Evolutionary conservation across 148 eudicot genomes (phyloP).

Genomic region (Beta vulgaris): DNA sequence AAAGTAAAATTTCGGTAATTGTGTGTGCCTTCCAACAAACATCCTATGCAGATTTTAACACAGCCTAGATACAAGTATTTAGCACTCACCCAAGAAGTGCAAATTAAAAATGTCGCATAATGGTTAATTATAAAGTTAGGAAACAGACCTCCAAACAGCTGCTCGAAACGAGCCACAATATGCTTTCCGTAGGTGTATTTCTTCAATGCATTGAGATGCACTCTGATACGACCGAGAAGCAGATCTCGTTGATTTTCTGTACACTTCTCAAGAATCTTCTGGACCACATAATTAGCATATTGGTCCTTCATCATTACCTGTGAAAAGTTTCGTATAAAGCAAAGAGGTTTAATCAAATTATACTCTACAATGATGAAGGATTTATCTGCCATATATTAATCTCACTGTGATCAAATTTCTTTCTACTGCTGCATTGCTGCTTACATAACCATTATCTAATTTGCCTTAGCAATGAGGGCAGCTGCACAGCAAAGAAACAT

Average conservation of each 20-base stretch:
- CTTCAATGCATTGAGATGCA: slow-evolving; percentile 61
- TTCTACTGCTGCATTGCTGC: no score
- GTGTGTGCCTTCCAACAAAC: no score
- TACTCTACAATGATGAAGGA: not conserved
- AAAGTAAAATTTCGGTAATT: no score
- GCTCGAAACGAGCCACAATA: slow-evolving; percentile 66
- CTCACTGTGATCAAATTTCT: no score
- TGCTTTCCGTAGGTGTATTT: slow-evolving; percentile 78
- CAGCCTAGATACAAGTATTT: not conserved
- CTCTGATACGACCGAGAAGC: slow-evolving; percentile 46
- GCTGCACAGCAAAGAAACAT: not conserved
- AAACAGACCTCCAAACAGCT: slow-evolving; percentile 47
- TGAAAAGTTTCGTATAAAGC: not conserved
- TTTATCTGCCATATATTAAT: not conserved
- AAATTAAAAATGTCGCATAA: not conserved
- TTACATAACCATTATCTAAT: not conserved
- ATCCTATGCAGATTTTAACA: not conserved
- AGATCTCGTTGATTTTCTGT: slow-evolving; percentile 48
- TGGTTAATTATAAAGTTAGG: not conserved
- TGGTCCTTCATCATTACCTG: slow-evolving; percentile 79
- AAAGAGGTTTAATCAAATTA: not conserved
- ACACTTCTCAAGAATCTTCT: slow-evolving; percentile 59
- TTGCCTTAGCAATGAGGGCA: not conserved
- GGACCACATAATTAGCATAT: slow-evolving; percentile 72
- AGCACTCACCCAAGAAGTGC: not conserved